Evolutionary conservation across 2,329 filamentous ascomycete species (phyloP).

Genomic region (Pseudohalonectria lignicola): DNA sequence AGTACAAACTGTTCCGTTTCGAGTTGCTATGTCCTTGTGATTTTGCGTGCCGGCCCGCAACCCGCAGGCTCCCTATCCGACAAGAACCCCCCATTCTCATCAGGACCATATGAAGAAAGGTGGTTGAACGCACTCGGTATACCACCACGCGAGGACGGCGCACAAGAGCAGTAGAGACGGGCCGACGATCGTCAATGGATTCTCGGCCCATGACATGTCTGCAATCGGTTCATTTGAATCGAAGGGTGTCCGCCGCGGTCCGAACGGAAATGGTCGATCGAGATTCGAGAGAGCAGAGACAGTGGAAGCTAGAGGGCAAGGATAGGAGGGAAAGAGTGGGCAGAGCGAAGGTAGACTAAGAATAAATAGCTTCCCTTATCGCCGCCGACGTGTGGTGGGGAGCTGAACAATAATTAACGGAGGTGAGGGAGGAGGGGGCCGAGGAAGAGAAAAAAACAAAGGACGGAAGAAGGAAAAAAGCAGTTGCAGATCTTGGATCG

Average conservation of each 20-base stretch:
- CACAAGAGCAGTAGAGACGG: slow-evolving; percentile 31
- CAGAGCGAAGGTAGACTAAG: too few relatives aligned
- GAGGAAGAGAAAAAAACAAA: slow-evolving; percentile 1
- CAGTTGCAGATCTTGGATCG: not conserved
- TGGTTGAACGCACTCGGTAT: slow-evolving; percentile 22
- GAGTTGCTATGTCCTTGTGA: not conserved
- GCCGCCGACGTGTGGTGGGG: too few relatives aligned
- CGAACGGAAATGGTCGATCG: slow-evolving; percentile 6
- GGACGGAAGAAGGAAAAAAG: not conserved
- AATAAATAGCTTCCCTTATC: too few relatives aligned
- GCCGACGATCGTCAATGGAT: slow-evolving; percentile 31
- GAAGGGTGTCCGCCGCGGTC: slow-evolving; percentile 6
- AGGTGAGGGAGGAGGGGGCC: too few relatives aligned
- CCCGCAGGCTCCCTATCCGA: too few relatives aligned
- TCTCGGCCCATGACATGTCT: slow-evolving; percentile 41
- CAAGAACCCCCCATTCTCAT: too few relatives aligned
- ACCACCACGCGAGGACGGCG: slow-evolving; percentile 30
- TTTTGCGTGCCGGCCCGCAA: not conserved
- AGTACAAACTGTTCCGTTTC: too few relatives aligned
- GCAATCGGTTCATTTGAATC: slow-evolving; percentile 16
- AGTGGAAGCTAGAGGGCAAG: slow-evolving; percentile 5
- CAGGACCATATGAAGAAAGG: too few relatives aligned
- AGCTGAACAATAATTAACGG: too few relatives aligned
- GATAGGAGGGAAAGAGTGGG: not conserved
- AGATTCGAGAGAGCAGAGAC: slow-evolving; percentile 3